A percentile compares a stretch with the other conserved stretches of the same genome.
phyloP scores from a whole-genome alignment of 2,329 filamentous ascomycete species.

The Penicillium sp. region DNA sequence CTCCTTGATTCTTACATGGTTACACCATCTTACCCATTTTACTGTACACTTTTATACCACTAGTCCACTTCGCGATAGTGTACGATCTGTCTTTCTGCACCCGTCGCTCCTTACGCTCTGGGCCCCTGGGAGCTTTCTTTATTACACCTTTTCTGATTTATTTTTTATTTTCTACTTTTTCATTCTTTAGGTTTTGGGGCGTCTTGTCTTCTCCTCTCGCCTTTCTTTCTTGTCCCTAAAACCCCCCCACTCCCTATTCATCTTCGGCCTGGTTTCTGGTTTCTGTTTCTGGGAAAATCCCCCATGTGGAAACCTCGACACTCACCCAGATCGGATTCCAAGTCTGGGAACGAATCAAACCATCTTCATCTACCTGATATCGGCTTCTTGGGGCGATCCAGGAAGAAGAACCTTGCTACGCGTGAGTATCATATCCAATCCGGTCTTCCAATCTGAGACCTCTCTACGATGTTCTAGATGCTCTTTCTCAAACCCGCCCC shows the following conservation, averaged over 20 bases:
- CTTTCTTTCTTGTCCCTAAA: conserved; percentile 4
- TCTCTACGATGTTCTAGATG: conserved; percentile 1
- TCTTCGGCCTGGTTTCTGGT: conserved; percentile 8
- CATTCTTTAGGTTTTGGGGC: conserved; percentile 10
- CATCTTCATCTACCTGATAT: conserved; percentile 31
- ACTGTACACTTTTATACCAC: conserved; percentile 4
- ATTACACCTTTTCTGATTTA: neutral
- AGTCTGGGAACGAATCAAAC: conserved; percentile 35
- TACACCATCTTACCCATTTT: neutral
- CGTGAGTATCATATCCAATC: conserved; percentile 13
- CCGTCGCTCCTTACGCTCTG: neutral
- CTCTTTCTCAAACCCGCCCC: conserved; percentile 6
- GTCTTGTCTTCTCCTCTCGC: conserved; percentile 6
- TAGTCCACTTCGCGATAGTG: conserved; percentile 13
- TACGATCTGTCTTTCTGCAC: conserved; percentile 6
- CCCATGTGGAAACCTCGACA: conserved; percentile 42
- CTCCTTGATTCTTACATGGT: conserved; percentile 1
- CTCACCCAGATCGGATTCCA: conserved; percentile 39
- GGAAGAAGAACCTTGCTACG: conserved; percentile 27
- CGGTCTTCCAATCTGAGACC: conserved; percentile 13
- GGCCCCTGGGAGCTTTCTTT: conserved; percentile 1
- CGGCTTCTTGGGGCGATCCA: conserved; percentile 36
- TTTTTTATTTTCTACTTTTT: neutral
- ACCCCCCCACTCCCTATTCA: conserved; percentile 14
- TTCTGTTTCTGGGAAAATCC: conserved; percentile 16